Evolutionary conservation across 768 basidiomycete genomes (phyloP), one percentile per base, ranked within the genome.

Genomic region (Porpolomopsis calyptriformis): DNA sequence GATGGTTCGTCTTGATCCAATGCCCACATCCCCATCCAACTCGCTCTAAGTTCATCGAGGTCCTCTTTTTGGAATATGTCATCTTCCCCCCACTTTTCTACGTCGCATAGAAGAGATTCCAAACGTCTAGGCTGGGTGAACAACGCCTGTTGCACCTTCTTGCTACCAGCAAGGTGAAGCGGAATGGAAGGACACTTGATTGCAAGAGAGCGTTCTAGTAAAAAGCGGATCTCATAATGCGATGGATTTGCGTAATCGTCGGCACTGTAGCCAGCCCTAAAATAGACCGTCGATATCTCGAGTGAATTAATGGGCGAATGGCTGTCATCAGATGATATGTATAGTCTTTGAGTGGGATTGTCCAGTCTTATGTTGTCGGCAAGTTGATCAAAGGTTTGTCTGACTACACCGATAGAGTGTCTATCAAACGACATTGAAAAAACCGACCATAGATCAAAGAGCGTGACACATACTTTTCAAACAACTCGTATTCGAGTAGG

Each of bases 161-260:
- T 99, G 2, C 84, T 82, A 0, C 94, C 94, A 0, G 93, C 91
- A n/a, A 97, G 78, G 53, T 98, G 94, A 11, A 98, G 72, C 4
- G 85, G 80, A 53, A 97, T 78, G 1, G 80, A 78, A 0, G 94
- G 94, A 57, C 94, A 99, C 52, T 97, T 94, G 69, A 92, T 91
- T 0, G 94, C 91, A 43, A 63, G 68, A 4, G 85, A 86, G 31
- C 78, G 71, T 59, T 98, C 93, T 27, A 98, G 71, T 11, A 78
- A 63, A 54, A 85, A 74, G 6, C 94, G 85, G 1, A 80, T 85
- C 6, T 63, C 57, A 66, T 88, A 98, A 40, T 83, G 76, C 4
- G 62, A 47, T 0, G 74, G 57, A 0, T 80, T 74, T 0, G 80
- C 76, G 63, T 85, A 91, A 60, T 96, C 91, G 24, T 68, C 69